A percentile compares a stretch with the other conserved stretches of the same genome.
Conservation (phyloP, 305 asterid species). For the Fraxinus xanthoxyloides region DNA sequence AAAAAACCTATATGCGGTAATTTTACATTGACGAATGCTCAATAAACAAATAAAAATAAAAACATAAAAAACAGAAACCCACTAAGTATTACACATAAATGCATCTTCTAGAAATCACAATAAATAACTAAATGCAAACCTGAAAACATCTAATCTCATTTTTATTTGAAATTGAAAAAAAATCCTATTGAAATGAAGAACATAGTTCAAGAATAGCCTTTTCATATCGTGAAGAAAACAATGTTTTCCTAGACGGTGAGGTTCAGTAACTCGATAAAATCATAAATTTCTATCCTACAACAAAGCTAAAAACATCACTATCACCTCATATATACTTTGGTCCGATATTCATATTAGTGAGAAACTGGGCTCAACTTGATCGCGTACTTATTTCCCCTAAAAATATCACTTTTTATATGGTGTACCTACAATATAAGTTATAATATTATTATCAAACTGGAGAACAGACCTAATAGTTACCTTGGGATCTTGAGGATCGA, state of each 20-base stretch:
- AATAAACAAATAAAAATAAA: no score
- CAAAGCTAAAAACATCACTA: not conserved
- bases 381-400: not conserved
- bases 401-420: not conserved
- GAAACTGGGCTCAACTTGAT: not conserved
- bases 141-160: not conserved
- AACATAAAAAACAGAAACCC: not conserved
- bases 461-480: conserved; percentile 31
- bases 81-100: not conserved
- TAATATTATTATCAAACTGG: not conserved
- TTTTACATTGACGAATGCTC: not conserved
- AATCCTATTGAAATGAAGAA: not conserved
- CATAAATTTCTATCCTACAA: not conserved
- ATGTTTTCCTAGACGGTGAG: not conserved
- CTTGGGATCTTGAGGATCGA: conserved; percentile 95
- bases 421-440: conserved; percentile 15
- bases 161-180: not conserved
- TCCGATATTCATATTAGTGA: not conserved
- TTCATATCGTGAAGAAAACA: not conserved
- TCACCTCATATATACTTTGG: not conserved
- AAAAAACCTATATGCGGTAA: not conserved
- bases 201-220: not conserved
- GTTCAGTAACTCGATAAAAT: not conserved
- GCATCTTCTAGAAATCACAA: not conserved
- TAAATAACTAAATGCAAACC: not conserved